Percentiles rank a stretch among this genome's conserved stretches.
These are phyloP conservation scores for Gillenia trifoliata DNA, from an alignment of 306 rosid species.

Conservation along the genomic window DNA sequence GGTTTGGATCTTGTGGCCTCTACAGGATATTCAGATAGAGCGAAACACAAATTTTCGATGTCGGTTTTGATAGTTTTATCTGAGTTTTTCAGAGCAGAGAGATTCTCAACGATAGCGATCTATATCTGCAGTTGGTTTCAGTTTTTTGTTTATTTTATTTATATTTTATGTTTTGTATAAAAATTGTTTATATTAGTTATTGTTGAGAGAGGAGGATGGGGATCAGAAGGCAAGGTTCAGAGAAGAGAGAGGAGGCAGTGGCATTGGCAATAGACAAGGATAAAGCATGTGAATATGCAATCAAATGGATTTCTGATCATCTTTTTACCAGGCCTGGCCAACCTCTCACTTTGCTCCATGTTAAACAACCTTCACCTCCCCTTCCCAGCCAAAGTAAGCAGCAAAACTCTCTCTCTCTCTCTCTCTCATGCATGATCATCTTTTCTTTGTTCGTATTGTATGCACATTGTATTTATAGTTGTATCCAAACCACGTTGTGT, in stretches of 20 bases:
- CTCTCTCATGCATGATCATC: not conserved
- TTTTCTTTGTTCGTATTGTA: too few species aligned
- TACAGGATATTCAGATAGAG: too few species aligned
- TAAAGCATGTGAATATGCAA: conserved; percentile 75
- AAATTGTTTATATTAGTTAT: too few species aligned
- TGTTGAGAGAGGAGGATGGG: conserved; percentile 30
- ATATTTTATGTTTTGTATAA: too few species aligned
- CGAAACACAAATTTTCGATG: not conserved
- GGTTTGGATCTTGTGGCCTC: too few species aligned
- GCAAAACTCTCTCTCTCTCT: not conserved
- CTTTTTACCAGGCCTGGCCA: conserved; percentile 66
- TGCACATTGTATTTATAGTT: too few species aligned
- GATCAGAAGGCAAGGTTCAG: conserved; percentile 21
- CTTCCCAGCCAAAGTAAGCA: conserved; percentile 36
- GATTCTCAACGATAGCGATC: too few species aligned
- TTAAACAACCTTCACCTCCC: conserved; percentile 40
- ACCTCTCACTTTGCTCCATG: conserved; percentile 57
- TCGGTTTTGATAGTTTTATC: not conserved
- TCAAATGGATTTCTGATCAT: conserved; percentile 78
- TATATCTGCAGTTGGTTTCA: too few species aligned
- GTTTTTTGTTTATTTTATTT: too few species aligned
- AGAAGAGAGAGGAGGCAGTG: conserved; percentile 47
- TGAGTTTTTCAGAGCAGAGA: too few species aligned
- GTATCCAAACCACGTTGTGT: too few species aligned
- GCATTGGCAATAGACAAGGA: conserved; percentile 83